Base-by-base conservation (phyloP, 306 rosid genomes). In the Begonia loranthoides region DNA sequence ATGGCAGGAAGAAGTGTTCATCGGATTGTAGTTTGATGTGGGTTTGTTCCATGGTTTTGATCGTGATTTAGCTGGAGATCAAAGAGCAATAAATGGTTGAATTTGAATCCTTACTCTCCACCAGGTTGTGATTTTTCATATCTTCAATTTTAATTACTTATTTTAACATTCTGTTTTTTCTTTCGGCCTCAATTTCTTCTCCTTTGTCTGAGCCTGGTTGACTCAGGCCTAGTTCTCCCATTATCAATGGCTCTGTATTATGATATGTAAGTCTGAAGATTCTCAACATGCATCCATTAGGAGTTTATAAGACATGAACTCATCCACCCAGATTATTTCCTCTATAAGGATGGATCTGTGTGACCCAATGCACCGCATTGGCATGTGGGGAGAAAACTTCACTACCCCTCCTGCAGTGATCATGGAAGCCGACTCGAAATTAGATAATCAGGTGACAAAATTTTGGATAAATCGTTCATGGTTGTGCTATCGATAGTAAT, bases 321-420 rank as follows among this genome's bases (percentile, higher is more conserved):
- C 87, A 56, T 66, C 85, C 15, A 65, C 89, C 36, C 84, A 78
- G 51, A 79, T 78, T 74, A 79, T 82, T 65, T 60, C 76, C 64
- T 24, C 80, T 17, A 75, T 80, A 57, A 79, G 83, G 74, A 76
- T 82, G 81, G 72, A 70, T 44, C 64, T 69, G 3, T 90, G 77
- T 62, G 94, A 90, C 65, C 94, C 95, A 54, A 72, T 85, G 24
- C 79, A 82, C 69, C 95, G 72, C 65, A 66, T 85, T 77, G 66
- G 72, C 71, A 72, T 70, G 79, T 90, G 97, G 97, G 94, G 75
- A 44, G 95, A 85, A 68, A 73, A 68, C 64, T 90, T 79, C 65
- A 72, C 58, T 62, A 45, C 77, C 14, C 62, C 93, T 9, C 49
- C 76, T 15, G 56, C 88, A 16, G 43, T 81, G 50, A 57, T 84